Evolutionary conservation across 306 rosid species (phyloP), one percentile per base, ranked within the genome.

Genomic region (Quillaja saponaria): DNA sequence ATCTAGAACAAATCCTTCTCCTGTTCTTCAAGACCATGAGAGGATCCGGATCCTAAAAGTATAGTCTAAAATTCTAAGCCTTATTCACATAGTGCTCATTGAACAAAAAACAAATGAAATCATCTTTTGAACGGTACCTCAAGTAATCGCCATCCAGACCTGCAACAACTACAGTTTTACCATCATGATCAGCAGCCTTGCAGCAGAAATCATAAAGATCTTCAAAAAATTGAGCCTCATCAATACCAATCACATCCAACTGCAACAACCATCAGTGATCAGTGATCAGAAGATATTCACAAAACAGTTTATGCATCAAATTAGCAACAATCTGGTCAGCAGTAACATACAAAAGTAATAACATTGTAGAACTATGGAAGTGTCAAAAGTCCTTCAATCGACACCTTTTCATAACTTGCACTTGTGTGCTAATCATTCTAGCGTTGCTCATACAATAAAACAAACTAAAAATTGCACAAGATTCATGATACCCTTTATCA

Each of bases 141-240:
- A 85, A 55, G 79, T 87, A 89, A 80, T 94, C 99, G 40, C 97
- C 99, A 71, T 87, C 96, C 8, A 94, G 73, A 47, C 97, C 99
- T 5, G 96, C 97, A 61, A 85, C 80, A 55, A 94, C 69, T 13
- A 94, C 77, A 40, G 61, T 87, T 70, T 94, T 94, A 38, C 97
- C 95, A 54, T 94, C 99, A 17, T 37, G 80, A 69, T 94, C 99
- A 60, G 97, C 96, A 60, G 84, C 99, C 55, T 58, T 75, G 78
- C 84, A 83, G 81, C 95, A 89, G 80, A 92, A 92, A 38, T 92
- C 96, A 61, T 89, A 92, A 3, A 89, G 82, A 67, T 89, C 99
- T 6, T 70, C 86, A 3, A 92, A 92, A 74, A 92, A 92, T 19
- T 92, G 99, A 68, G 95, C 99, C 75, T 92, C 96, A 1, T 92